phyloP scores from a whole-genome alignment of 768 basidiomycete genomes.

The Zangia roseola region DNA sequence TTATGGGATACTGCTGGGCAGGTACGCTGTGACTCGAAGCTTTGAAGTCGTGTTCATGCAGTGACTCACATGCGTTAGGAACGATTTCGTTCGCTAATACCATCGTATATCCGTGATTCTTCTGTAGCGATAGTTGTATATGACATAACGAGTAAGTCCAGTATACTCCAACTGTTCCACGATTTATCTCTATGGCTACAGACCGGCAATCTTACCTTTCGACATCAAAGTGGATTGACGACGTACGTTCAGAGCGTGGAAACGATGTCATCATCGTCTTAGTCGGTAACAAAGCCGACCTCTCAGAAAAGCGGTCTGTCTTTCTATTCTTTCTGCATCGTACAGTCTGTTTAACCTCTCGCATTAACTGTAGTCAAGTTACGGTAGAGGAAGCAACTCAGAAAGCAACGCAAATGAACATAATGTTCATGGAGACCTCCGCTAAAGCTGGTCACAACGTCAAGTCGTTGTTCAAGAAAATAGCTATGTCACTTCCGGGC shows the following conservation, averaged over 20 bases:
- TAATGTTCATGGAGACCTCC: conserved; percentile 99
- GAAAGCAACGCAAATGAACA: conserved; percentile 84
- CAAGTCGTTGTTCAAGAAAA: conserved; percentile 98
- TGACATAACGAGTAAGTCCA: conserved; percentile 90
- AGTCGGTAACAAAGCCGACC: conserved; percentile 98
- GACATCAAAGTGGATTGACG: conserved; percentile 99
- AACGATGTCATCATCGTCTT: conserved; percentile 98
- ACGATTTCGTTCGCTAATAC: conserved; percentile 95
- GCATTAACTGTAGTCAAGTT: conserved; percentile 74
- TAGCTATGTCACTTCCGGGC: conserved; percentile 95
- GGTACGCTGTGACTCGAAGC: conserved; percentile 39
- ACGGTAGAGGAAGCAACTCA: conserved; percentile 95
- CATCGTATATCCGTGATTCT: conserved; percentile 98
- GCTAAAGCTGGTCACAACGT: conserved; percentile 99
- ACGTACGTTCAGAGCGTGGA: conserved; percentile 95
- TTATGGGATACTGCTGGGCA: conserved; percentile 99
- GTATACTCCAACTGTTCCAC: conserved; percentile 1
- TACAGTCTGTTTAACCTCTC: conserved; percentile 4
- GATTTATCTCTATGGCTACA: conserved; percentile 31
- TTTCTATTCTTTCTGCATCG: neutral
- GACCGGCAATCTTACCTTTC: conserved; percentile 98
- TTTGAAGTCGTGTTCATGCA: conserved; percentile 2
- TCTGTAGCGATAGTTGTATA: conserved; percentile 99
- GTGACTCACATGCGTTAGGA: conserved; percentile 51
- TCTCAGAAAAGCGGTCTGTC: conserved; percentile 94